Evolutionary conservation across 306 rosid species (phyloP).

Genomic region (Prunus davidiana): DNA sequence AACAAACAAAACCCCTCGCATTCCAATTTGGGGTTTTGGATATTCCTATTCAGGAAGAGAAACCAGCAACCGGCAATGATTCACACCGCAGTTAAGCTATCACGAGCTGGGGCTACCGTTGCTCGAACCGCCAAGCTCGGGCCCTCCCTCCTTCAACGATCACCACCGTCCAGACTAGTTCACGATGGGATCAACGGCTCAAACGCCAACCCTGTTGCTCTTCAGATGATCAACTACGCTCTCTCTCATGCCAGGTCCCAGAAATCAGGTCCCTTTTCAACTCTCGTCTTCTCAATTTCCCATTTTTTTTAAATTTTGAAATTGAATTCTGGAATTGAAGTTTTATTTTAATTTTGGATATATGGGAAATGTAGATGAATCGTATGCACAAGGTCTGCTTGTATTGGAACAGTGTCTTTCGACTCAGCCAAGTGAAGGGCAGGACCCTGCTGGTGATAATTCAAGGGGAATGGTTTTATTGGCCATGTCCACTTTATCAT

Average conservation of each 20-base stretch:
- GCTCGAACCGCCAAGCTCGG: slow-evolving; percentile 34
- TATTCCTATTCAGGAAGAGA: background rate
- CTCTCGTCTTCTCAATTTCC: background rate
- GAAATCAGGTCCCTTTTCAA: slow-evolving; percentile 54
- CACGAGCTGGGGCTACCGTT: slow-evolving; percentile 30
- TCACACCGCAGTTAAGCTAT: slow-evolving; percentile 38
- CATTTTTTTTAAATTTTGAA: background rate
- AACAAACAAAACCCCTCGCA: background rate
- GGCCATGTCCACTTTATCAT: slow-evolving; percentile 68
- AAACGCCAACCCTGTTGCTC: slow-evolving; percentile 51
- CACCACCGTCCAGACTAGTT: slow-evolving; percentile 37
- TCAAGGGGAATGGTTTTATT: slow-evolving; percentile 68
- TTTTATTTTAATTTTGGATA: background rate
- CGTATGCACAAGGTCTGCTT: slow-evolving; percentile 58
- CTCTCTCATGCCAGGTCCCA: slow-evolving; percentile 66
- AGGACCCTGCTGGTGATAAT: slow-evolving; percentile 41
- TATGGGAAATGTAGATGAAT: slow-evolving; percentile 49
- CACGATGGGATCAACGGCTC: slow-evolving; percentile 42
- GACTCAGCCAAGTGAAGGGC: slow-evolving; percentile 48
- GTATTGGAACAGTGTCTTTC: slow-evolving; percentile 78
- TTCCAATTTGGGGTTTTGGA: background rate
- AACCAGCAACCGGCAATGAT: slow-evolving; percentile 41
- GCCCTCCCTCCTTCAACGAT: background rate
- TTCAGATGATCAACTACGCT: slow-evolving; percentile 78
- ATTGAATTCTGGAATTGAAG: background rate